Evolutionary conservation across 23 red algal species (phyloP).

Genomic region (Pyropia yezoensis): DNA sequence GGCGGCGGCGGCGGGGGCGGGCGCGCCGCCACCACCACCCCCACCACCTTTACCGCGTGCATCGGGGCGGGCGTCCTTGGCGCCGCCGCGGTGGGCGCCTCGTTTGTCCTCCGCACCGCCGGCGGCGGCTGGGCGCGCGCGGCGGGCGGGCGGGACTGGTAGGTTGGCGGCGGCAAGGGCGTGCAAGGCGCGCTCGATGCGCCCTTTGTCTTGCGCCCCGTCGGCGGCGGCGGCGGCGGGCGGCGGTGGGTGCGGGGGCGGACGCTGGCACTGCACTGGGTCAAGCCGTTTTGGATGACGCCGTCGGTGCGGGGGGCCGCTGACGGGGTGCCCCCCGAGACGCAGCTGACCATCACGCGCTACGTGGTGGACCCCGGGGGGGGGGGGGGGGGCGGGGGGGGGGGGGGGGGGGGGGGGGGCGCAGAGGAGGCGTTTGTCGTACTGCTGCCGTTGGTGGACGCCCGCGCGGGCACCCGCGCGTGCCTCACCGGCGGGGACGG

Average conservation of each 20-base stretch:
- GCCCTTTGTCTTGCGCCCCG: background rate
- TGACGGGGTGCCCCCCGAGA: conserved; percentile 15
- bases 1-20: too few relatives aligned
- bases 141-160: conserved; percentile 20
- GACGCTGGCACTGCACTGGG: conserved; percentile 18
- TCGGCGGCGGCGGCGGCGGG: background rate
- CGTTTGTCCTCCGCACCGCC: conserved; percentile 37
- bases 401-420: too few relatives aligned
- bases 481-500: conserved; percentile 16
- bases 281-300: conserved; percentile 47
- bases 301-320: conserved; percentile 2
- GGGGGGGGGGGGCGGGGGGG: background rate
- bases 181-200: conserved; percentile 20
- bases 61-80: too few relatives aligned
- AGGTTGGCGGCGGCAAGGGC: conserved; percentile 15
- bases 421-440: background rate
- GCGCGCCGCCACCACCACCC: too few relatives aligned
- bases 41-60: too few relatives aligned
- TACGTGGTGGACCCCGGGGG: too few relatives aligned
- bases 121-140: conserved; percentile 12
- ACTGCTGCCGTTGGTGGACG: conserved; percentile 21
- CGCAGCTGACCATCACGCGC: conserved; percentile 17
- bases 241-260: background rate
- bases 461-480: conserved; percentile 11
- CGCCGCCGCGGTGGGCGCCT: conserved; percentile 4